These are phyloP conservation scores for Penicillium sp. DNA, from an alignment of 2,329 filamentous ascomycete species.

Conservation along the genomic window DNA sequence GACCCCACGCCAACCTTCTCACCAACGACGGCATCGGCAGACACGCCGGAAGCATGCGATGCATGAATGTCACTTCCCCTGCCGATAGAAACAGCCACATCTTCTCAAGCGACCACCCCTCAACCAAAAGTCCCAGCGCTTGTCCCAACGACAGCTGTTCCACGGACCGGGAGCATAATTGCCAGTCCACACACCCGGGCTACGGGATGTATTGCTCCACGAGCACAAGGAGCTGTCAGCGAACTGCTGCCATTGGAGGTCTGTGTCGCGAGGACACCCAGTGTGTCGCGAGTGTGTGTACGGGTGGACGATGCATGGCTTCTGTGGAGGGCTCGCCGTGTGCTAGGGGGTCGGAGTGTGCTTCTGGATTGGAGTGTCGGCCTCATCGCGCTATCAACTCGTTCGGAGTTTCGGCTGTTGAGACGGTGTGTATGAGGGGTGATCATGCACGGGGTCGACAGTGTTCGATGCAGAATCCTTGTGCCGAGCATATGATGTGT, in stretches of 20 bases:
- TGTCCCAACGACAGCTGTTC: constrained; percentile 2
- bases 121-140: background rate
- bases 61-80: background rate
- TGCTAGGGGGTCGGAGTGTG: background rate
- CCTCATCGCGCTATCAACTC: background rate
- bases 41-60: constrained; percentile 1
- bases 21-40: background rate
- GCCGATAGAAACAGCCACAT: background rate
- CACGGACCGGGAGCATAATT: background rate
- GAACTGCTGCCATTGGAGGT: background rate
- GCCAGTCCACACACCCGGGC: background rate
- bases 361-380: background rate
- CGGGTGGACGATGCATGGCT: background rate
- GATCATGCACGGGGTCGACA: background rate
- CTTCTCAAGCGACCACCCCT: background rate
- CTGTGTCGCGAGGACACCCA: background rate
- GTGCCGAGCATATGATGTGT: background rate
- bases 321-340: background rate
- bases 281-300: background rate
- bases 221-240: background rate
- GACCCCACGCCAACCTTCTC: background rate
- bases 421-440: constrained; percentile 1
- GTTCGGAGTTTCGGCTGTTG: background rate
- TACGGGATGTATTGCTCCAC: constrained; percentile 4
- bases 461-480: background rate